phyloP scores from a whole-genome alignment of 805 yeast genomes.

The Spathaspora arborariae region DNA sequence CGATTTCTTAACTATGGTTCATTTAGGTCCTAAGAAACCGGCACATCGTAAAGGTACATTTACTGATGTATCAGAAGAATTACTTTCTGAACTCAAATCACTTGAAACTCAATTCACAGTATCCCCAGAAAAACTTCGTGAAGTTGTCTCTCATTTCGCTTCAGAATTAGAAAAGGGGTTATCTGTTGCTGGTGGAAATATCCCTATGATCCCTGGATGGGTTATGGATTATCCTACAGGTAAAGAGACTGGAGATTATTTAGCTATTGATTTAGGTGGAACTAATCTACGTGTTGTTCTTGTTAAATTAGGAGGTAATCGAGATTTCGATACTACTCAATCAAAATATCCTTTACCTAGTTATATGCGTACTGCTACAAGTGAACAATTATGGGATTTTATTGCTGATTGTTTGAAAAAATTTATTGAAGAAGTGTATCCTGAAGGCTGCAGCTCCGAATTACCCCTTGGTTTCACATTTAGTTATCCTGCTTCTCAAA shows the following conservation, averaged over 20 bases:
- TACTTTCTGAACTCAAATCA: conserved; percentile 53
- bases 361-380: conserved; percentile 69
- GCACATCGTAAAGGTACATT: conserved; percentile 67
- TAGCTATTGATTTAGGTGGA: conserved; percentile 97
- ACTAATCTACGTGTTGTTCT: conserved; percentile 92
- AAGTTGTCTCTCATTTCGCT: conserved; percentile 73
- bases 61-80: conserved; percentile 60
- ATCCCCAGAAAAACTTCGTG: conserved; percentile 52
- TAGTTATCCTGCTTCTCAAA: conserved; percentile 85
- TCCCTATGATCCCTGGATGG: conserved; percentile 98
- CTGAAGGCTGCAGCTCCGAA: conserved; percentile 58
- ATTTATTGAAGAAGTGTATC: conserved; percentile 65
- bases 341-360: conserved; percentile 80
- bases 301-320: conserved; percentile 78
- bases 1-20: conserved; percentile 51
- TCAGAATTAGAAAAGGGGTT: conserved; percentile 80
- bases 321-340: conserved; percentile 81
- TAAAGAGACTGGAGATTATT: conserved; percentile 79
- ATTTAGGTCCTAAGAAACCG: conserved; percentile 79
- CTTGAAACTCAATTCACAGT: conserved; percentile 64
- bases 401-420: conserved; percentile 76
- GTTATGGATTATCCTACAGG: conserved; percentile 93
- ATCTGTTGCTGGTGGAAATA: conserved; percentile 70
- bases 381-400: conserved; percentile 79
- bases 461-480: conserved; percentile 92